A percentile compares a stretch with the other conserved stretches of the same genome.
Evolutionary conservation across 257 asterid species (phyloP).

Genomic region (Solanum boliviense): DNA sequence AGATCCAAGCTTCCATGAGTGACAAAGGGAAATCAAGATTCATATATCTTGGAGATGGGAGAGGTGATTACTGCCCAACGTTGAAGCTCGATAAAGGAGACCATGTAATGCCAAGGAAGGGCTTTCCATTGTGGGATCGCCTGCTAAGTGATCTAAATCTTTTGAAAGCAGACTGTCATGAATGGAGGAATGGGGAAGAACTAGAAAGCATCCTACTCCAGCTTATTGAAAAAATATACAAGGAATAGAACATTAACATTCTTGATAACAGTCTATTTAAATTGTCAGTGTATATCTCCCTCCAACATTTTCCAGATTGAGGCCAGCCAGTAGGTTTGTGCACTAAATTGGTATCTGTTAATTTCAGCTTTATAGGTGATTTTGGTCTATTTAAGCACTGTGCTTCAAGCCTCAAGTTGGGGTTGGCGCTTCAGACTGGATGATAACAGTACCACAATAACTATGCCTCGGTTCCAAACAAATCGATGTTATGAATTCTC

Average conservation of each 20-base stretch:
- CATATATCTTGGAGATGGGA: slow-evolving; percentile 73
- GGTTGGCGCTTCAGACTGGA: not conserved
- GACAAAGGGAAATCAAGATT: slow-evolving; percentile 20
- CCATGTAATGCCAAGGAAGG: slow-evolving; percentile 51
- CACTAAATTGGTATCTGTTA: not conserved
- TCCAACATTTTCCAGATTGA: not conserved
- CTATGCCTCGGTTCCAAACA: not conserved
- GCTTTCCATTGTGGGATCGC: slow-evolving; percentile 38
- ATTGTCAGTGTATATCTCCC: not conserved
- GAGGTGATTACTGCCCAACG: slow-evolving; percentile 72
- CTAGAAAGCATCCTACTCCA: slow-evolving; percentile 38
- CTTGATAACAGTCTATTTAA: not conserved
- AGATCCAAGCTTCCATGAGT: slow-evolving; percentile 24
- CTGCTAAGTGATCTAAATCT: slow-evolving; percentile 25
- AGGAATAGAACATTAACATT: slow-evolving; percentile 3
- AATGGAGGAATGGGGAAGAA: slow-evolving; percentile 61
- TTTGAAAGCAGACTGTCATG: slow-evolving; percentile 50
- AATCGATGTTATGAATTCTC: not conserved
- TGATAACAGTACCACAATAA: not conserved
- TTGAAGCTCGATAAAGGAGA: slow-evolving; percentile 55
- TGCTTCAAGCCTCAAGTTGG: not conserved
- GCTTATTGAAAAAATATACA: slow-evolving; percentile 21
- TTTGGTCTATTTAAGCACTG: not conserved
- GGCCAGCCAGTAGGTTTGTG: not conserved
- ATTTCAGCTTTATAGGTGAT: not conserved